A percentile compares a stretch with the other conserved stretches of the same genome.
These are phyloP conservation scores for Microbotryum lychnidis-dioicae DNA, from an alignment of 1,284 basidiomycete genomes.

Conservation along the genomic window DNA sequence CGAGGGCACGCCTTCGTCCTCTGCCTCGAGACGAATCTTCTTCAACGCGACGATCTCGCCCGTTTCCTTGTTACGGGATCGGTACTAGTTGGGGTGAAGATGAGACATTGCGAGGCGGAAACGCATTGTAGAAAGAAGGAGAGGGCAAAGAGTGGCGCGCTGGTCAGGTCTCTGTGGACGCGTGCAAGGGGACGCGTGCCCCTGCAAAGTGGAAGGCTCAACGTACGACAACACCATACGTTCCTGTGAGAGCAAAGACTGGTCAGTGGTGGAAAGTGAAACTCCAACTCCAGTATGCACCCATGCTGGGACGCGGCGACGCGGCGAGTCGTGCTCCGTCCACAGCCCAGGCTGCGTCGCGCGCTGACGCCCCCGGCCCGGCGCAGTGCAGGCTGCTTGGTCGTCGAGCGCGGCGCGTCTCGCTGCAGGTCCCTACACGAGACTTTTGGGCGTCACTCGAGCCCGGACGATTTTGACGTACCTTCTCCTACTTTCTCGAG, in stretches of 20 bases:
- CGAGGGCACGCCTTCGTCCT: slow-evolving; percentile 93
- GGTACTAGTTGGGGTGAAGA: slow-evolving; percentile 29
- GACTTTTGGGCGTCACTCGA: background rate
- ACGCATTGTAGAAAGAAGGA: background rate
- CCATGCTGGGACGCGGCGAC: slow-evolving; percentile 5
- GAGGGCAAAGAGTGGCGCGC: background rate
- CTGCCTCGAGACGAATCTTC: slow-evolving; percentile 95
- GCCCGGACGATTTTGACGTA: background rate
- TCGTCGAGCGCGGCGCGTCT: background rate
- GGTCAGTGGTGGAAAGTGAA: background rate
- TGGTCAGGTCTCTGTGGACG: background rate
- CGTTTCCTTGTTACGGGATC: slow-evolving; percentile 43
- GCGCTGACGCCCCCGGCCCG: background rate
- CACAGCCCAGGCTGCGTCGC: background rate
- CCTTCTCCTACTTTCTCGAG: slow-evolving; percentile 37
- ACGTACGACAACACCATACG: slow-evolving; percentile 92
- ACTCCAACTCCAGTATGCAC: too few relatives aligned
- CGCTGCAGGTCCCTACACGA: background rate
- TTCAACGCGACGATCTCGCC: slow-evolving; percentile 84
- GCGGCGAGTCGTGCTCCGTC: background rate
- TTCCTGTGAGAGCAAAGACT: slow-evolving; percentile 52
- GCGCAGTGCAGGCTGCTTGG: background rate
- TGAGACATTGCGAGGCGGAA: too few relatives aligned
- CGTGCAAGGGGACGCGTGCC: background rate
- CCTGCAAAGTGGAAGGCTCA: background rate